These are phyloP conservation scores for Globisporangium abappressorium DNA, from an alignment of 352 stramenopile species.

Conservation along the genomic window DNA sequence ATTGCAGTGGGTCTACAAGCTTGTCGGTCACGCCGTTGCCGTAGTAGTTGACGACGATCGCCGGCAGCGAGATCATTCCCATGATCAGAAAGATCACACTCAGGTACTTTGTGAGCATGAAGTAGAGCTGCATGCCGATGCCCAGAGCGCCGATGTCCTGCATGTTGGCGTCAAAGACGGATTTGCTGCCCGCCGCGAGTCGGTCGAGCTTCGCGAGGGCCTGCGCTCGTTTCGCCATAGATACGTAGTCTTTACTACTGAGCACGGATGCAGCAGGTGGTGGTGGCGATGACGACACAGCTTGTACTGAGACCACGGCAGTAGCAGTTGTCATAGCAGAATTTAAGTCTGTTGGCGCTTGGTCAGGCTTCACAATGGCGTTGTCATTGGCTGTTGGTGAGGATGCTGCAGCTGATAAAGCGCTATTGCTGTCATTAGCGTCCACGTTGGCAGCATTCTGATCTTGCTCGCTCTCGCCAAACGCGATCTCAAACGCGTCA, in stretches of 20 bases:
- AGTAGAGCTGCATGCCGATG: constrained; percentile 84
- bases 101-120: constrained; percentile 82
- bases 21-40: constrained; percentile 64
- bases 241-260: constrained; percentile 16
- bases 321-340: neutral
- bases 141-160: constrained; percentile 71
- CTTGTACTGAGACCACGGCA: neutral
- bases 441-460: neutral
- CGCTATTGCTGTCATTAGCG: neutral
- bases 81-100: constrained; percentile 63
- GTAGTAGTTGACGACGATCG: constrained; percentile 61
- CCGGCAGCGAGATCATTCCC: constrained; percentile 58
- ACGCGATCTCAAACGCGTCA: constrained; percentile 15
- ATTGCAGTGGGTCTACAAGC: constrained; percentile 63
- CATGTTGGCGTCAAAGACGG: constrained; percentile 59
- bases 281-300: neutral
- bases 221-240: constrained; percentile 52
- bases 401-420: neutral
- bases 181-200: constrained; percentile 62
- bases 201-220: constrained; percentile 45
- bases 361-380: neutral
- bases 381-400: neutral
- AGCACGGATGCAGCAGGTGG: neutral
- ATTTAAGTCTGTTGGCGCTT: neutral
- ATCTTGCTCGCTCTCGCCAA: constrained; percentile 13